A percentile compares a stretch with the other conserved stretches of the same genome.
Conservation (phyloP, 768 basidiomycete genomes). For the Lactifluus piperatus region DNA sequence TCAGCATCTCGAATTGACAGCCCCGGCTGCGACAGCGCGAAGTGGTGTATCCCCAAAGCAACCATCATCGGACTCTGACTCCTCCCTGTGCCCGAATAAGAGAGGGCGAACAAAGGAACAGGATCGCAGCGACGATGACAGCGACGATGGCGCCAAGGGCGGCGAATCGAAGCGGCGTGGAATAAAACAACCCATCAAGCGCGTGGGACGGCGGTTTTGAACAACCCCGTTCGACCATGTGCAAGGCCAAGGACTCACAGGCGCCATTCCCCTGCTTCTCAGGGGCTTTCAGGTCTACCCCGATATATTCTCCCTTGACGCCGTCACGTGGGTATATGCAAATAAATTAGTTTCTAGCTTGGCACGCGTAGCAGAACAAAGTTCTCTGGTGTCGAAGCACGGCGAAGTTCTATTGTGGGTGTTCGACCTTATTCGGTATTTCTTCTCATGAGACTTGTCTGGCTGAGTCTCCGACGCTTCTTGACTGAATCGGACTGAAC, state of each 20-base stretch:
- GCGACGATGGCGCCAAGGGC: constrained; percentile 44
- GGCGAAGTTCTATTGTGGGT: neutral
- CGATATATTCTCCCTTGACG: neutral
- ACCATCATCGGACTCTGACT: constrained; percentile 37
- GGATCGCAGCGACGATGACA: constrained; percentile 43
- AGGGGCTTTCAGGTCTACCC: neutral
- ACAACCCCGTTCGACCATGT: constrained; percentile 1
- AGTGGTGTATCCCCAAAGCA: neutral
- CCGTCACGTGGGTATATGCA: neutral
- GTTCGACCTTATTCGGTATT: constrained; percentile 5
- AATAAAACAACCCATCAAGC: constrained; percentile 65
- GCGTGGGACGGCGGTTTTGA: constrained; percentile 69
- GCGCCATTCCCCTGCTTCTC: neutral
- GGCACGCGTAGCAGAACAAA: neutral
- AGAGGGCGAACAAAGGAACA: constrained; percentile 29
- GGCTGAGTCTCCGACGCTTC: constrained; percentile 10
- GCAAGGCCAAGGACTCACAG: neutral
- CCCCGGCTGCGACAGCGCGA: neutral
- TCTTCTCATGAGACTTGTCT: constrained; percentile 6
- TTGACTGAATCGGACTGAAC: constrained; percentile 6
- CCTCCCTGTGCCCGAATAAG: constrained; percentile 39
- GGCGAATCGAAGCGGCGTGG: constrained; percentile 39
- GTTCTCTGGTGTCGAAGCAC: neutral
- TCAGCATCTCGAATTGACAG: neutral
- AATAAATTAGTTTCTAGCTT: constrained; percentile 1